Conservation (phyloP, 768 basidiomycete species). For the Phylloporus scabripes region DNA sequence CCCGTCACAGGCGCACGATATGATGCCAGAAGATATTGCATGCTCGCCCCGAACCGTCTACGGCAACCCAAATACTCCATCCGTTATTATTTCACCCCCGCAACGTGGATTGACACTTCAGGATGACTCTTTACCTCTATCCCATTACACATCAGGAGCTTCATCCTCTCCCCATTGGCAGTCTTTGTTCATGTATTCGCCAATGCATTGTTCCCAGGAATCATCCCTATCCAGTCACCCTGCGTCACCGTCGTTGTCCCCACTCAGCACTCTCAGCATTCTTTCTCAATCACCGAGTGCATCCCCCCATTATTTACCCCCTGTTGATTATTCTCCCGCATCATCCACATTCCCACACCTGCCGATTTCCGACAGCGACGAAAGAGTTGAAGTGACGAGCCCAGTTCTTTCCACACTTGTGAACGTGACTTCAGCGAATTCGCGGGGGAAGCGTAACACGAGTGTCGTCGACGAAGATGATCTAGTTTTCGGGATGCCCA, state of each 20-base stretch:
- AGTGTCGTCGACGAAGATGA: conserved; percentile 1
- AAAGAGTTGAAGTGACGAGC: neutral
- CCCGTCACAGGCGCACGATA: neutral
- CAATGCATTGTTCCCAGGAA: neutral
- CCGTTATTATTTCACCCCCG: neutral
- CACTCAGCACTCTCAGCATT: conserved; percentile 10
- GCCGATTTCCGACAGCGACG: neutral
- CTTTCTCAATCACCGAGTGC: conserved; percentile 7
- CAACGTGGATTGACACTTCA: neutral
- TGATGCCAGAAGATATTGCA: conserved; percentile 22
- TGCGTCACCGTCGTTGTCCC: conserved; percentile 13
- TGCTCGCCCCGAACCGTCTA: conserved; percentile 3
- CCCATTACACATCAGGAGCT: neutral
- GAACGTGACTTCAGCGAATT: neutral
- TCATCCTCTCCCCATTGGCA: neutral
- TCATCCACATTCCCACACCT: neutral
- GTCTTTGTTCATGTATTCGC: neutral
- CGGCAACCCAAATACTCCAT: neutral
- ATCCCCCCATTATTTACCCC: conserved; percentile 3
- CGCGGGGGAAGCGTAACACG: conserved; percentile 11
- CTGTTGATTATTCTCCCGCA: neutral
- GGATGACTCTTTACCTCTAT: neutral
- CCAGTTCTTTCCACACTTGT: neutral
- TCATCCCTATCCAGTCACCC: neutral
- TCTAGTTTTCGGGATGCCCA: neutral